Base-by-base conservation (phyloP, 2,329 filamentous ascomycete species). In the Pestalotiopsis sp. region DNA sequence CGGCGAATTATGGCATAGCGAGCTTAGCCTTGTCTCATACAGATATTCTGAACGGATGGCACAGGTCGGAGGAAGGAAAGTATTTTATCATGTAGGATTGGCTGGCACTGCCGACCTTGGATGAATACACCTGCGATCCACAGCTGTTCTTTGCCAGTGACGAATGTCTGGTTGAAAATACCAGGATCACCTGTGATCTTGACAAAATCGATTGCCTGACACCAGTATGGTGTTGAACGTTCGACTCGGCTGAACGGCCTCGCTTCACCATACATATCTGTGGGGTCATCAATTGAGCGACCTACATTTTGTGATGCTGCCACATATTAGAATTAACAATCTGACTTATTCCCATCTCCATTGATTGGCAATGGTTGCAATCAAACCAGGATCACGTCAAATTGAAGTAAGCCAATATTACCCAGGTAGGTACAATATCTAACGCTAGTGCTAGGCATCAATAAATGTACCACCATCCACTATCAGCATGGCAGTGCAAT, bases 61-160 rank as follows among this genome's bases (percentile, higher is more conserved):
- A 49, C 38, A 64, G 25, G 41, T 52, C 61, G 36, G 45, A 52
- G 4, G 31, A 52, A 2, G 45, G n/a, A 39, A 41, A 20, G 11
- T 36, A 38, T 62, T n/a, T 62, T 31, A 59, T 20, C 59, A 17
- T 14, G 27, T 52, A 27, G 61, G 36, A 27, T 49, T 49, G 36
- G n/a, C 38, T 11, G 36, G 12, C 5, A 49, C 25, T 45, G 61
- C 17, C 39, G n/a, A 62, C 23, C 36, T 38, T 64, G 61, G 52
- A 64, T 64, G 14, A 64, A 64, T 64, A 52, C 49, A 64, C 38
- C 25, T 64, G 61, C 52, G 61, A 39, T 64, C 31, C 20, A 9
- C 9, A 23, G n/a, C 13, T 49, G 2, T 49, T 13, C n/a, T 45
- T n/a, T 38, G 23, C 36, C 25, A 25, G 23, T 20, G 5, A 25